These are phyloP conservation scores for Rhizophagus clarus DNA, from an alignment of 192 early-diverging fungal genomes.

Conservation along the genomic window DNA sequence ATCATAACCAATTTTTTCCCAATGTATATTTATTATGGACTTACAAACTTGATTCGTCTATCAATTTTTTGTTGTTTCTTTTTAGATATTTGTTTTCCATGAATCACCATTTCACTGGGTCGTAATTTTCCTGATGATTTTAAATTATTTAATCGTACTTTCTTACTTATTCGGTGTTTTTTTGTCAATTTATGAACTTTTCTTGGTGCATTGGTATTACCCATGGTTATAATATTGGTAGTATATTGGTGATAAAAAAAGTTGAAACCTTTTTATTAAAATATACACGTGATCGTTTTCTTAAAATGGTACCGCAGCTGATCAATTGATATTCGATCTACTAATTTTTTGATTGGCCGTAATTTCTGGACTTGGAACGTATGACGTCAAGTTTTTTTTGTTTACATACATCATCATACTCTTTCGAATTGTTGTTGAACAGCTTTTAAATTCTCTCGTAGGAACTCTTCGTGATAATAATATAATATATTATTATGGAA, in stretches of 20 bases:
- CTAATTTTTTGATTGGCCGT: no score
- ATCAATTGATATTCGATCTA: no score
- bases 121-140: not conserved
- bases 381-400: no score
- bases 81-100: not conserved
- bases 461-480: not conserved
- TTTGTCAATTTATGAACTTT: not conserved
- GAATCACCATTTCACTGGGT: not conserved
- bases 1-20: not conserved
- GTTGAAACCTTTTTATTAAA: no score
- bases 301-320: no score
- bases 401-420: no score
- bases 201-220: not conserved
- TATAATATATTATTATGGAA: not conserved
- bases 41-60: not conserved
- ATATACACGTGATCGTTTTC: no score
- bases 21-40: no score
- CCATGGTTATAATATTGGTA: not conserved
- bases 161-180: not conserved
- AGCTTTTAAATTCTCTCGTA: not conserved
- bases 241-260: no score
- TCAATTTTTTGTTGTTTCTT: not conserved
- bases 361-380: no score
- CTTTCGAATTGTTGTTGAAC: not conserved
- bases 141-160: not conserved